Base-by-base conservation (phyloP, 345 rosid genomes). In the Dipteronia dyeriana region DNA sequence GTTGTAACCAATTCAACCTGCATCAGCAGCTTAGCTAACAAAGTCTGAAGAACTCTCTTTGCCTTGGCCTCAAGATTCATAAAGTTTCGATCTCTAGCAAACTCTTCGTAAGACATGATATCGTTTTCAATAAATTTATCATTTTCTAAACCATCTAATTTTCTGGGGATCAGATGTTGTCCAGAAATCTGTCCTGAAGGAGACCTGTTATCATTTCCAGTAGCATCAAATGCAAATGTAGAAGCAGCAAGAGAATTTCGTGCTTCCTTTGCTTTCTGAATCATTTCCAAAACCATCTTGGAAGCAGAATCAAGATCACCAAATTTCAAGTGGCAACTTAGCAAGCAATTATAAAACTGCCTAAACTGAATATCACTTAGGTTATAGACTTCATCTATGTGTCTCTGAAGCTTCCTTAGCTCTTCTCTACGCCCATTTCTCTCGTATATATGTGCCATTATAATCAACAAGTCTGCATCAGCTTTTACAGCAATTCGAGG, bases 401-500 rank as follows among this genome's bases (percentile, higher is more conserved):
- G 88, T 81, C 99, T 87, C 84, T 87, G 92, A 73, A 96, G 98
- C 86, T 90, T 92, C 85, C 76, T 92, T 74, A 92, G 82, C 72
- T 94, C 98, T 75, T 91, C 91, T 75, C 92, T 86, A 75, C 93
- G 82, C 62, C 99, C 98, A 80, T 96, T 96, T 82, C 95, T 90
- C 87, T 91, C 95, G 75, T 91, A 91, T 84, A 91, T 87, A 57
- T 86, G 94, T 25, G 98, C 95, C 94, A 91, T 92, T 62, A 84
- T 86, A 17, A 92, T 83, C 77, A 92, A 85, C 76, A 92, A 82
- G 67, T 84, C 81, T 38, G 92, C 84, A 73, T 96, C 87, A 26
- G 90, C 88, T 79, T 85, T 92, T 62, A 91, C 84, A 78, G 84
- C 85, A 5, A 94, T 80, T 73, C 84, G 85, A 10, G 94, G 95